Conservation (phyloP, 1,284 basidiomycete genomes). For the Moesziomyces globuligerus region DNA sequence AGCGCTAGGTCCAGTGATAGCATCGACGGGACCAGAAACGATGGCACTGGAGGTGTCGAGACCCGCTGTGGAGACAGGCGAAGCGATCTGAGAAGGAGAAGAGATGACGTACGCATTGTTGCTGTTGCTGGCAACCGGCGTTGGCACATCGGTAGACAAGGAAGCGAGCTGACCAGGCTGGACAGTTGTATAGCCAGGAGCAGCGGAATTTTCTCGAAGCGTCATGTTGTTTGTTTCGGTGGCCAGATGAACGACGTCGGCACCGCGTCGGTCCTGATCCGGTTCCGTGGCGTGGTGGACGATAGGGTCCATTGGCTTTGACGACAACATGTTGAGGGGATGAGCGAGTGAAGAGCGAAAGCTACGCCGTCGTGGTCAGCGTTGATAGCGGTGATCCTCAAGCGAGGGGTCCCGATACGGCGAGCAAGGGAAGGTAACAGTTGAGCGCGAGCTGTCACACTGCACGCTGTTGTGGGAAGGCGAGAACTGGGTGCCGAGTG, state of each 20-base stretch:
- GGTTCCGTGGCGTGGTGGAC: conserved; percentile 33
- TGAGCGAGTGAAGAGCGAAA: not conserved
- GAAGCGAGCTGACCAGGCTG: conserved; percentile 5
- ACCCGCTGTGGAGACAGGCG: conserved; percentile 8
- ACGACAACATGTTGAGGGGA: conserved; percentile 40
- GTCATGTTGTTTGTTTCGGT: conserved; percentile 45
- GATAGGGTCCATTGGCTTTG: conserved; percentile 54
- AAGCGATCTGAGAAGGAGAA: conserved; percentile 25
- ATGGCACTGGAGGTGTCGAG: conserved; percentile 9
- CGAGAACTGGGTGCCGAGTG: no score
- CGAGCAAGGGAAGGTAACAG: not conserved
- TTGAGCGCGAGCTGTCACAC: not conserved
- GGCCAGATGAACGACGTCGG: conserved; percentile 34
- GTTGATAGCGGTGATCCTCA: no score
- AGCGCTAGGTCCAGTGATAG: conserved; percentile 38
- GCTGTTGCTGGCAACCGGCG: conserved; percentile 4
- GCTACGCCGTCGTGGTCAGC: conserved; percentile 3
- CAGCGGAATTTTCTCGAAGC: conserved; percentile 44
- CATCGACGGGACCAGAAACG: conserved; percentile 35
- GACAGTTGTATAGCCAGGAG: conserved; percentile 47
- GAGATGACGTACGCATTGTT: conserved; percentile 11
- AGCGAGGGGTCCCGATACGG: no score
- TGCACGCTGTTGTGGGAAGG: not conserved
- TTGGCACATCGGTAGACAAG: conserved; percentile 1
- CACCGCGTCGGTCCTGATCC: conserved; percentile 15